Conservation (phyloP, 768 basidiomycete genomes). For the Pleurotus platypus region DNA sequence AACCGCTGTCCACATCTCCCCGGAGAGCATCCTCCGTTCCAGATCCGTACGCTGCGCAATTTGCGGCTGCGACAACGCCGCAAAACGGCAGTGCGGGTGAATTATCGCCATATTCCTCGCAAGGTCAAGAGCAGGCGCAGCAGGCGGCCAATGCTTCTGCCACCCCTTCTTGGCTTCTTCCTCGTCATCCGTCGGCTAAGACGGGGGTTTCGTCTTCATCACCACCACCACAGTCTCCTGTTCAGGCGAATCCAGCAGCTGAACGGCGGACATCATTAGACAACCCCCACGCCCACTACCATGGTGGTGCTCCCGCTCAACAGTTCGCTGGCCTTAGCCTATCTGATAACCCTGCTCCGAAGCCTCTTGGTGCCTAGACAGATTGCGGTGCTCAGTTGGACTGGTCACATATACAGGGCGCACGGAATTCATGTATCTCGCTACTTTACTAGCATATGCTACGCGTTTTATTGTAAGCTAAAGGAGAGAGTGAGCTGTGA, state of each 20-base stretch:
- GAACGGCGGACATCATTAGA: background rate
- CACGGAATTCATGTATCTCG: too few species aligned
- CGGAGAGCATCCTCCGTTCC: background rate
- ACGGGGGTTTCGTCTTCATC: background rate
- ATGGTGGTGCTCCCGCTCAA: background rate
- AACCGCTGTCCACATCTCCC: background rate
- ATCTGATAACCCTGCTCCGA: background rate
- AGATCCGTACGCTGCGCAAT: background rate
- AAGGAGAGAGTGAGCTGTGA: too few species aligned
- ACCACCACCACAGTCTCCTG: conserved; percentile 1
- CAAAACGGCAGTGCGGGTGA: background rate
- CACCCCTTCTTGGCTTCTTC: conserved; percentile 4
- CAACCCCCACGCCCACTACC: background rate
- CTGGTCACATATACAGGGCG: too few species aligned
- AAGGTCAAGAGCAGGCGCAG: background rate
- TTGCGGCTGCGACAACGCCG: background rate
- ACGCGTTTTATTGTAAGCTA: too few species aligned
- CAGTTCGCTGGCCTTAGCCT: conserved; percentile 1
- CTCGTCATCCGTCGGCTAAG: conserved; percentile 2
- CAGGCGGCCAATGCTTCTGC: background rate
- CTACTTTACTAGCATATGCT: too few species aligned
- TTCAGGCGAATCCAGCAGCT: background rate
- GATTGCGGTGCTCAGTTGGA: too few species aligned
- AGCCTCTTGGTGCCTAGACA: background rate
- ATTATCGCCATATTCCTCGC: background rate